Evolutionary conservation across 192 early-diverging fungal species (phyloP).

Genomic region (Phycomyces blakesleeanus): DNA sequence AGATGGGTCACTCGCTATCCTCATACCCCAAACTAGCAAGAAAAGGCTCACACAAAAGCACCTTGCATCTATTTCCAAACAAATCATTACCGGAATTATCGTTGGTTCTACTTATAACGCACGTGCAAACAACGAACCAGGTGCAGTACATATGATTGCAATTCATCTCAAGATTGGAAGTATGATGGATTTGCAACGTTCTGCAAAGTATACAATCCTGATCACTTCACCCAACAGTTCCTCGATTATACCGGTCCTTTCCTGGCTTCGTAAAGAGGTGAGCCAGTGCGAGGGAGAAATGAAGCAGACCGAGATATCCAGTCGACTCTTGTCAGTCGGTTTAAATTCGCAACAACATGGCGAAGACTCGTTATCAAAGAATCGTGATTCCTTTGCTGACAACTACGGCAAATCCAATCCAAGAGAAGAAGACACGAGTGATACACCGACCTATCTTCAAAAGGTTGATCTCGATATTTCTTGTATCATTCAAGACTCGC

Average conservation of each 20-base stretch:
- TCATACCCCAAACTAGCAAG: neutral
- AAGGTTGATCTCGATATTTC: constrained; percentile 14
- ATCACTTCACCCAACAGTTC: neutral
- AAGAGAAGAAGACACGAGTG: neutral
- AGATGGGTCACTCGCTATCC: neutral
- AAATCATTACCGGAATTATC: neutral
- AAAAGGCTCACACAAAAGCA: neutral
- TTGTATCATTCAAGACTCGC: neutral
- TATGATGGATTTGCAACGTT: neutral
- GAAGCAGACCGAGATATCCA: neutral
- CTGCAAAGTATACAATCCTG: neutral
- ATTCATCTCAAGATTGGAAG: neutral
- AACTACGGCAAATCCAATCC: neutral
- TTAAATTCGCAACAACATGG: neutral
- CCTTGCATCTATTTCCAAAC: neutral
- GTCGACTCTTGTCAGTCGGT: constrained; percentile 1
- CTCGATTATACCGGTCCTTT: neutral
- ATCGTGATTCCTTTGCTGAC: neutral
- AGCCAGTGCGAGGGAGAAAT: neutral
- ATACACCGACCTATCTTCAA: neutral
- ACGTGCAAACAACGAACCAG: neutral
- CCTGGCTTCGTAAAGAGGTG: constrained; percentile 4
- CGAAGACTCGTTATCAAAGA: neutral
- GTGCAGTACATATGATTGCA: neutral
- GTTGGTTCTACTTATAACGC: neutral